Base-by-base conservation (phyloP, 257 asterid species). In the Solanum commersonii region DNA sequence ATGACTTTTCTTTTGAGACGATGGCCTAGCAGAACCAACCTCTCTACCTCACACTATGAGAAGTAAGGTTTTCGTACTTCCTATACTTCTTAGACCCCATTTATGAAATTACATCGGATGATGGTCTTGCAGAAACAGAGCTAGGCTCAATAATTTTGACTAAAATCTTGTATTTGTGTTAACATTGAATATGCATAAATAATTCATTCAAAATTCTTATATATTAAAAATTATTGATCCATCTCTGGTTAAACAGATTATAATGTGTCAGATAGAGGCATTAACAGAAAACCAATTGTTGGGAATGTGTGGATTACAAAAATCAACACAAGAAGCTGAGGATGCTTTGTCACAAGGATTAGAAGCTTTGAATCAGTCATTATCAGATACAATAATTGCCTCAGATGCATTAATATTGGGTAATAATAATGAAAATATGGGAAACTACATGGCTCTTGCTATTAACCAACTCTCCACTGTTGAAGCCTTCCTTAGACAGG, bases 401-500 rank as follows among this genome's bases (percentile, higher is more conserved):
- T 91, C 98, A 0, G 98, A 96, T 88, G 93, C 96, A 74, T 74
- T 74, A 18, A 5, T 37, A 34, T 20, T 74, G 83, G 83, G 52
- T 35, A 74, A 74, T 74, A 33, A 31, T 16, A 73, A 73, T 73
- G 46, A 73, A 0, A 93, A 93, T 83, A 92, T 95, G 95, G 93
- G 90, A 79, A 90, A 90, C 13, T 95, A 92, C 93, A 94, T 93
- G 98, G 95, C 96, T 37, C 29, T 92, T 6, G 99, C 99, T 91
- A 90, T 96, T 82, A 93, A 87, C 97, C 93, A 95, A 68, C 97
- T 97, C 89, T 89, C 96, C 33, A 93, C 96, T n/a, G 92, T 96
- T 33, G 96, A 97, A 90, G 96, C 95, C 5, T 95, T 95, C 83
- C 93, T 95, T 49, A 76, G 95, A 88, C 99, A 97, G 98, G 99